A percentile compares a stretch with the other conserved stretches of the same genome.
phyloP scores from a whole-genome alignment of 2,329 filamentous ascomycete genomes.

The Cercospora beticola region DNA sequence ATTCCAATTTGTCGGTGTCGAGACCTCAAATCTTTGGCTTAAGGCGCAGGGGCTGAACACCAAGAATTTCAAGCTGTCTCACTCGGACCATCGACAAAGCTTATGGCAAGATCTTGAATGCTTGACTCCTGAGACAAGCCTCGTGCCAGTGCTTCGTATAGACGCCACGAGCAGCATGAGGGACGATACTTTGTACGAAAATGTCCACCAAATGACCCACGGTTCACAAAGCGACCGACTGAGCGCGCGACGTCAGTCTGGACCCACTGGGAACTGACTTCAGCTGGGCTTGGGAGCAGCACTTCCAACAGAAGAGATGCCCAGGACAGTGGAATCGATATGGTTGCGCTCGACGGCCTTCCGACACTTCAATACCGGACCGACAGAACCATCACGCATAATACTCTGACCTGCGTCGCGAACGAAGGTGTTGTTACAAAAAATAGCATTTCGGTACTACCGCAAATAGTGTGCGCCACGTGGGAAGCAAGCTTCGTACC shows the following conservation, averaged over 20 bases:
- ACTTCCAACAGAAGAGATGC: not conserved
- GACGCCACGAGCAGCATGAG: not conserved
- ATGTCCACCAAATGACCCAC: not conserved
- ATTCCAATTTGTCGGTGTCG: not conserved
- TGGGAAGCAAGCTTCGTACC: not conserved
- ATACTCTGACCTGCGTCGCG: not conserved
- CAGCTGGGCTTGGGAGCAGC: not conserved
- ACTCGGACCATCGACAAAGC: not conserved
- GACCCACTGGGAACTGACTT: not conserved
- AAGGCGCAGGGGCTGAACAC: not conserved
- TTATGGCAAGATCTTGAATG: not conserved
- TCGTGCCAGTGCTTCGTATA: not conserved
- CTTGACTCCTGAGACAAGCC: slow-evolving; percentile 1
- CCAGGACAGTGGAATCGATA: not conserved
- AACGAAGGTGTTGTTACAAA: not conserved
- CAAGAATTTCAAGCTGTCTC: not conserved
- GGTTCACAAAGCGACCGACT: not conserved
- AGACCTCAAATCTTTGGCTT: not conserved
- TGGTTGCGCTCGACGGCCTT: not conserved
- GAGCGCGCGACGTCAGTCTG: not conserved
- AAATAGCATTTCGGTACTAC: not conserved
- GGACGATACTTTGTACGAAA: not conserved
- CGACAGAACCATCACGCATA: not conserved
- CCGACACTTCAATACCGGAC: not conserved
- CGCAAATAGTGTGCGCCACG: not conserved